These are phyloP conservation scores for Physcia stellaris DNA, from an alignment of 495 filamentous ascomycete genomes.

Conservation along the genomic window DNA sequence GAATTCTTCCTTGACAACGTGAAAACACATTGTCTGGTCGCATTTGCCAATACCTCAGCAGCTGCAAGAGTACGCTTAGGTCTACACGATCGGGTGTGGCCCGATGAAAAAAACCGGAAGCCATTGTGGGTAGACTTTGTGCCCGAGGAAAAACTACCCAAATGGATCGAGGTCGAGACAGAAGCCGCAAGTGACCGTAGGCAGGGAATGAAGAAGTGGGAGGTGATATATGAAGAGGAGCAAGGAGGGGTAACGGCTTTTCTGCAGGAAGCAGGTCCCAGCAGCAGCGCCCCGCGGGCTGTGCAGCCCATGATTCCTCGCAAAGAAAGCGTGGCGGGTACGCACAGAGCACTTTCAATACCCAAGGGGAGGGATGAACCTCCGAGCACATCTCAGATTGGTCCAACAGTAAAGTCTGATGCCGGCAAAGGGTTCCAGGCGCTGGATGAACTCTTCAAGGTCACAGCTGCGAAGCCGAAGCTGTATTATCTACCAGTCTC, in stretches of 20 bases:
- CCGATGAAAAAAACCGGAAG: conserved; percentile 73
- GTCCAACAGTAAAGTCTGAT: not conserved
- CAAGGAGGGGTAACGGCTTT: conserved; percentile 41
- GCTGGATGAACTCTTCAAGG: conserved; percentile 49
- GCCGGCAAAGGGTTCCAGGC: conserved; percentile 38
- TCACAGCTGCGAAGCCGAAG: conserved; percentile 52
- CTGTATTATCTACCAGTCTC: conserved; percentile 49
- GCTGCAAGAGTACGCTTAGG: conserved; percentile 67
- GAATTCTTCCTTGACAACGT: conserved; percentile 73
- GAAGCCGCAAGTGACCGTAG: conserved; percentile 31
- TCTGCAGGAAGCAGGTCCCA: conserved; percentile 34
- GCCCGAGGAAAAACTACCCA: conserved; percentile 54
- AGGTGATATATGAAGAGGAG: conserved; percentile 53
- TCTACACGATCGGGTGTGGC: conserved; percentile 72
- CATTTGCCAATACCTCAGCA: conserved; percentile 50
- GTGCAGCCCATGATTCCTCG: conserved; percentile 16
- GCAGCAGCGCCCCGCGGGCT: conserved; percentile 16
- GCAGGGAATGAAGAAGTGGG: conserved; percentile 42
- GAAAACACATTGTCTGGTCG: conserved; percentile 73
- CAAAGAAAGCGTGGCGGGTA: conserved; percentile 14
- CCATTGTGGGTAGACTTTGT: conserved; percentile 84
- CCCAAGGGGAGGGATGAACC: conserved; percentile 8
- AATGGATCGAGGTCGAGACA: conserved; percentile 65
- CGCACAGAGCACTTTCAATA: conserved; percentile 11
- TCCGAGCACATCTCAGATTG: not conserved